Base-by-base conservation (phyloP, 768 basidiomycete species). In the Mycena amicta region DNA sequence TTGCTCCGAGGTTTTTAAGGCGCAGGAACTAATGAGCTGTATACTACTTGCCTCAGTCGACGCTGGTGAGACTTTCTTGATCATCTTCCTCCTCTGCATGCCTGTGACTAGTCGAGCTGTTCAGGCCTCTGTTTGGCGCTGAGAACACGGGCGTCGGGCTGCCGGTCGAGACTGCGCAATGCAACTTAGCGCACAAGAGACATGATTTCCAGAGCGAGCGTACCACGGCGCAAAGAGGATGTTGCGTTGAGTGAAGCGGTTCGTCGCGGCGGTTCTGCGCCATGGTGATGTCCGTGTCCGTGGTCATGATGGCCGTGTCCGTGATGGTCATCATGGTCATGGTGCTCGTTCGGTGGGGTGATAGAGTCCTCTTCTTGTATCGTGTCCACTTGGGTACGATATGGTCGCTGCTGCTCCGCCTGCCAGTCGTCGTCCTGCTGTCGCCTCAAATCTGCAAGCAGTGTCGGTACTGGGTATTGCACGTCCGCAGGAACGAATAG, bases 401-500 rank as follows among this genome's bases (percentile, higher is more conserved):
- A 54, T 25, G 28, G 5, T 41, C 56, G 41, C 29, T 68, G 68
- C 18, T 63, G 66, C 27, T 62, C 50, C 27, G 39, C 12, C n/a
- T 62, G 47, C 57, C 52, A 54, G 20, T 66, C 50, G 16, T 73
- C 71, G 45, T 72, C 69, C 52, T 74, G 68, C 53, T 72, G 71
- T 31, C 62, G 64, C 31, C 68, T 63, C 72, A 71, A 73, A 49
- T 73, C 69, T 29, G 66, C 64, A 12, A 73, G 50, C 41, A 71
- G 71, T 22, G 66, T 60, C 1, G 68, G 60, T 52, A 22, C 53
- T 13, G 22, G 63, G 28, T 71, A 67, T 27, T 65, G 67, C 13
- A 74, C 68, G 58, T 90, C 87, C 25, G 88, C 89, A 26, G 91
- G 92, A 25, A 90, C 86, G 65, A 92, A 92, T 27, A 90, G 75